Evolutionary conservation across 73 alveolate species (phyloP).

Genomic region (Symbiodinium pilosum): DNA sequence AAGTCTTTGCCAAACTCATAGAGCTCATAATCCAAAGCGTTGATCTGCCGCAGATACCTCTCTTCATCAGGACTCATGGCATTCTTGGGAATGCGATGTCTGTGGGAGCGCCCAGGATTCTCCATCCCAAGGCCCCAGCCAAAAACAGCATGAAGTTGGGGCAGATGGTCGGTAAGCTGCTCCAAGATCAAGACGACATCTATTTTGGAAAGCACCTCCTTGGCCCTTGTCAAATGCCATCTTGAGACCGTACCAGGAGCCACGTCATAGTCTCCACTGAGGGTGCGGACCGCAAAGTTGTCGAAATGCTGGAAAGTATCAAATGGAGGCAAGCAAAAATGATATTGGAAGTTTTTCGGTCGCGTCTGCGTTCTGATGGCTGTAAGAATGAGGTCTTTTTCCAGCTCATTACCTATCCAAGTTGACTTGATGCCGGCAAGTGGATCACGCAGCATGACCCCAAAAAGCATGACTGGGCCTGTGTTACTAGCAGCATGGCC

Average conservation of each 20-base stretch:
- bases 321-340: slow-evolving; percentile 85
- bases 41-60: not conserved
- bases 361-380: not conserved
- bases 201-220: slow-evolving; percentile 58
- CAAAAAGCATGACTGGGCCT: slow-evolving; percentile 17
- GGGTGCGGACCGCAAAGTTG: slow-evolving; percentile 62
- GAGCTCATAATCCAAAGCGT: slow-evolving; percentile 53
- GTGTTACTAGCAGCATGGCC: not conserved
- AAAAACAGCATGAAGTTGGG: slow-evolving; percentile 75
- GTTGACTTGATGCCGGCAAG: slow-evolving; percentile 69
- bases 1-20: slow-evolving; percentile 38
- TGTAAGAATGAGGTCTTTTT: slow-evolving; percentile 14
- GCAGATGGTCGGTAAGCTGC: slow-evolving; percentile 37
- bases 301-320: slow-evolving; percentile 92
- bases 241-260: slow-evolving; percentile 17
- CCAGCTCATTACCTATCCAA: slow-evolving; percentile 45
- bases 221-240: slow-evolving; percentile 67
- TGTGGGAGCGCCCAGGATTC: slow-evolving; percentile 23
- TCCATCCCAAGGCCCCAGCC: slow-evolving; percentile 46
- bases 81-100: slow-evolving; percentile 60
- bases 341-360: slow-evolving; percentile 19
- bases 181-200: slow-evolving; percentile 86
- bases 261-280: slow-evolving; percentile 70
- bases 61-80: slow-evolving; percentile 2
- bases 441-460: slow-evolving; percentile 66